Evolutionary conservation across 805 yeast genomes (phyloP), one percentile per base, ranked within the genome.

Genomic region (Cyberlindnera veronae): DNA sequence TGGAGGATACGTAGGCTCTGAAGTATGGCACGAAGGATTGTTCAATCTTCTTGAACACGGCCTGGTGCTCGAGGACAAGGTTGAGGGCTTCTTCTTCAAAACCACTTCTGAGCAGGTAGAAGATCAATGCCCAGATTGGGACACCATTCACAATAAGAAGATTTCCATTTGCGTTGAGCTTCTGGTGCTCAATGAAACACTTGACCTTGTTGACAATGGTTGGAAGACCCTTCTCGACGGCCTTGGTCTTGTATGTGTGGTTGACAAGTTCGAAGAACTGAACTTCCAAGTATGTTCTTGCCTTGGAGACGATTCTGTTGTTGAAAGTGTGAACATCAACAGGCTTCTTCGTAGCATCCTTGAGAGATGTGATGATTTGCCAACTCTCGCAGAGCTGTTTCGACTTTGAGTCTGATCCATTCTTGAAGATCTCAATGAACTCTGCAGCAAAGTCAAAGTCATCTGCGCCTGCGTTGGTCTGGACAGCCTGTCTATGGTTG

Each of bases 71-170:
- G 5, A 70, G 54, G 3, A 86, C 80, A 38, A 85, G 74, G 28
- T 79, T 79, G 23, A 84, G 65, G 0, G 96, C 96, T 49, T 90
- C 98, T 34, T 77, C 67, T 48, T 76, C 65, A 49, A 84, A 76
- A 2, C 99, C 98, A 3, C 91, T 81, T 55, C 99, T 79, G 37
- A 93, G 61, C 46, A 91, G 68, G 61, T 86, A 91, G 58, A 84
- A 93, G 10, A 93, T 64, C 28, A 88, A 65, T 0, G 96, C 96
- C 99, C 99, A 91, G n/a, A 93, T 76, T 9, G 98, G 98, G 2
- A 76, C 68, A 14, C 89, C 89, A 62, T 91, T 90, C 18, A 88
- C 80, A 39, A 82, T 66, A 29, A 82, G 72, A 34, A 84, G 53
- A 45, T 75, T 74, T n/a, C 69, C 67, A 38, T 66, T 65, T 45